Base-by-base conservation (phyloP, 2,329 filamentous ascomycete species). In the Hypoxylon sp. region DNA sequence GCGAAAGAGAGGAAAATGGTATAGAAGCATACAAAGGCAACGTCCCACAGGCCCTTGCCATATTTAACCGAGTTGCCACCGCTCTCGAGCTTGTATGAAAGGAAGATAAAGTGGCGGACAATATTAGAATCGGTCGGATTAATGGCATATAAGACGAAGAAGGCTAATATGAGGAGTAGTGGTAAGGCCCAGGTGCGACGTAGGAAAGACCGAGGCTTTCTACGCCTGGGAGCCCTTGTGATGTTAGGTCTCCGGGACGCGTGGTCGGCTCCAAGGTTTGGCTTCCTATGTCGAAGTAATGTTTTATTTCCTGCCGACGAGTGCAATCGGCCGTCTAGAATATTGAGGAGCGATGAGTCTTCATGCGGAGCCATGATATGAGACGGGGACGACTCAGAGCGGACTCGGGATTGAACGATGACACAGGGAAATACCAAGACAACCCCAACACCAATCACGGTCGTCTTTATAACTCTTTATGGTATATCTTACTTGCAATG, bases 1-100 rank as follows among this genome's bases (percentile, higher is more conserved):
- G 89, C 92, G 79, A 93, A 93, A 55, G 88, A 89, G 63, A 94
- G 83, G 19, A 93, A 86, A 53, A 93, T 81, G 14, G 86, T 90
- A 80, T 93, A 93, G 81, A 93, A 93, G 50, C 81, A 84, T 47
- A 93, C 89, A 71, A 93, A 93, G 11, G 87, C 87, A 48, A 92
- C 84, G 76, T 94, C 91, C 74, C 86, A 86, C 33, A 79, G 83
- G 24, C 91, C 91, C 75, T 94, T 94, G 75, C 88, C 90, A 79
- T 93, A 93, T 77, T 91, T 88, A 26, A 83, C 80, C 10, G 82
- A 80, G 9, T 80, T 79, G 63, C 79, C 79, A 3, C 82, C 82
- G 63, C 78, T 79, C 17, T 86, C 82, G 56, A 89, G 81, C 10
- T 87, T 86, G 80, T 94, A 94, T 46, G 91, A 92, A 63, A 92